A percentile compares a stretch with the other conserved stretches of the same genome.
phyloP scores from a whole-genome alignment of 371 early-diverging fungal species.

The Actinomortierella ambigua region DNA sequence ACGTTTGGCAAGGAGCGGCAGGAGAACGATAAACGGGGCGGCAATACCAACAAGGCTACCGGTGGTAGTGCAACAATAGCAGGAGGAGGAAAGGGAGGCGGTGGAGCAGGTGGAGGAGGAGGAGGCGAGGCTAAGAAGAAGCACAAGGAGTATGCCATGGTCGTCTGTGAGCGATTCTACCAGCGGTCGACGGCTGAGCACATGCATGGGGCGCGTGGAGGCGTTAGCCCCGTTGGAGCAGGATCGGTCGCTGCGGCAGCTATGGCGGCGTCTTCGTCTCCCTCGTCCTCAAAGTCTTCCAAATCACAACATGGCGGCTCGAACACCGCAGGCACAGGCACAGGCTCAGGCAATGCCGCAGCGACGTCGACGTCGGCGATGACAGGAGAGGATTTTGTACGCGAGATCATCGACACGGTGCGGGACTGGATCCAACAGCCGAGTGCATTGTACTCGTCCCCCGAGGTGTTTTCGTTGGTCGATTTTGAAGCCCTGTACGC shows the following conservation, averaged over 20 bases:
- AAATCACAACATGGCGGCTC: no score
- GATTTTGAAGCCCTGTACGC: conserved; percentile 49
- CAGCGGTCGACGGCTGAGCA: conserved; percentile 38
- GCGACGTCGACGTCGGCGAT: conserved; percentile 6
- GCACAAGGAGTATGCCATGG: conserved; percentile 47
- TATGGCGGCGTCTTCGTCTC: conserved; percentile 18
- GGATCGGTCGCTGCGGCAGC: conserved; percentile 45
- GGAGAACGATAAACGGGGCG: no score
- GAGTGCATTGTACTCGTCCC: conserved; percentile 38
- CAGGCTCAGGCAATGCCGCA: conserved; percentile 6
- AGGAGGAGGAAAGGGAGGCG: conserved; percentile 32
- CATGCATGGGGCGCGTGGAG: conserved; percentile 1
- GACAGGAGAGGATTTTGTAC: conserved; percentile 29
- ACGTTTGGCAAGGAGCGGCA: conserved; percentile 50
- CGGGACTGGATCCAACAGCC: conserved; percentile 48
- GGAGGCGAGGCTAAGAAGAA: conserved; percentile 49
- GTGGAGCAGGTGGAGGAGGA: conserved; percentile 4
- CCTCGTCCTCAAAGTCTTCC: no score
- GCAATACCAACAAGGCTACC: conserved; percentile 13
- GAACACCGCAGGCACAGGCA: conserved; percentile 40
- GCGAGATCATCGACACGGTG: conserved; percentile 40
- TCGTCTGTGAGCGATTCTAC: conserved; percentile 37
- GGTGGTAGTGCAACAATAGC: conserved; percentile 1
- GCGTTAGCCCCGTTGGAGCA: conserved; percentile 24
- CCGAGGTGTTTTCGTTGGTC: conserved; percentile 45